A percentile compares a stretch with the other conserved stretches of the same genome.
Conservation (phyloP, 169 alveolate species). For the Hepatocystis sp. region DNA sequence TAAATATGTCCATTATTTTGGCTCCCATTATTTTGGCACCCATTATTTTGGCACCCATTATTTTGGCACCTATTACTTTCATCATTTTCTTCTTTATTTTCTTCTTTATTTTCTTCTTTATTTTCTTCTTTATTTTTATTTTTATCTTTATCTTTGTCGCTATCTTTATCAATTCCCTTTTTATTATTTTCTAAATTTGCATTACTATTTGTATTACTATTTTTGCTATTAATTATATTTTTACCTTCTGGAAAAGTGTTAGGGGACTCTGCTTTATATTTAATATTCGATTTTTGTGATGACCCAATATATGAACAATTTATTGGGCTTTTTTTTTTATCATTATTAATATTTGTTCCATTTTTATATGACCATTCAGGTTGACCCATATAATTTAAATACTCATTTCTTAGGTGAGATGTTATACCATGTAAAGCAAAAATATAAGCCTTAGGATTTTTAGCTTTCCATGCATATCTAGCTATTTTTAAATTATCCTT, state of each 20-base stretch:
- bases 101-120: not conserved
- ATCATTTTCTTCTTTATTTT: not conserved
- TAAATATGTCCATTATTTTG: too few species aligned
- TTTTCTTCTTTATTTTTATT: not conserved
- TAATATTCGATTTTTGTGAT: too few species aligned
- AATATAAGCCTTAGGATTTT: constrained; percentile 79
- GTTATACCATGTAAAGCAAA: constrained; percentile 83
- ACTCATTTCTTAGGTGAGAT: constrained; percentile 82
- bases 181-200: not conserved
- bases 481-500: constrained; percentile 79
- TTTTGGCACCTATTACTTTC: not conserved
- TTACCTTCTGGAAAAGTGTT: too few species aligned
- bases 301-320: too few species aligned
- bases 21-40: too few species aligned
- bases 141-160: not conserved
- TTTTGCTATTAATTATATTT: too few species aligned
- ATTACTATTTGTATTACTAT: not conserved
- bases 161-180: not conserved
- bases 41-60: too few species aligned
- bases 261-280: too few species aligned
- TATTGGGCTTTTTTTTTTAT: too few species aligned
- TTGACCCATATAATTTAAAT: constrained; percentile 74
- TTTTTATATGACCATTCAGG: constrained; percentile 52
- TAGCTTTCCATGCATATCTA: constrained; percentile 77
- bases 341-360: too few species aligned